Evolutionary conservation across 176 grass and related monocot species (phyloP).

Genomic region (Musa acuminata): DNA sequence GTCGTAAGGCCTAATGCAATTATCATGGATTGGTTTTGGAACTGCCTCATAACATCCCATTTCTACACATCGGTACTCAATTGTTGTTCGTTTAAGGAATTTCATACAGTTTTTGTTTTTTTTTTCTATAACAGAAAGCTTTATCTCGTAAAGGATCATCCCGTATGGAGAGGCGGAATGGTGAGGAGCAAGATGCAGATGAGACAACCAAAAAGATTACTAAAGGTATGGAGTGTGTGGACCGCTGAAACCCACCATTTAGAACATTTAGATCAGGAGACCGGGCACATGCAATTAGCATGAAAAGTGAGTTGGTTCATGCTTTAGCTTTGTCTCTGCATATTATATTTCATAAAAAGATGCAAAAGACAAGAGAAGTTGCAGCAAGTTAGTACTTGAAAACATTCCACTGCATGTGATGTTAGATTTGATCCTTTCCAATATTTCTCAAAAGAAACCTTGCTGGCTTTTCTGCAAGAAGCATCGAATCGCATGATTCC

Average conservation of each 20-base stretch:
- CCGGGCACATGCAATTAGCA: background rate
- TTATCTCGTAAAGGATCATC: constrained; percentile 12
- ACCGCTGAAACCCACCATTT: background rate
- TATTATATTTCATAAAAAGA: background rate
- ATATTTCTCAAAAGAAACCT: no score
- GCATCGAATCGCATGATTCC: no score
- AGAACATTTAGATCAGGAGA: background rate
- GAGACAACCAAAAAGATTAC: constrained; percentile 9
- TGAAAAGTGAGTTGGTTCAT: background rate
- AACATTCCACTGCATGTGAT: background rate
- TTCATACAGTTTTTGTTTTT: background rate
- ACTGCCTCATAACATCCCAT: background rate
- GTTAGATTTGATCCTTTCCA: background rate
- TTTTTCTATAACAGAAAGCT: constrained; percentile 4
- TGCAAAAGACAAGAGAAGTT: constrained; percentile 3
- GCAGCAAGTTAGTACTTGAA: background rate
- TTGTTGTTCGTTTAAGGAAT: background rate
- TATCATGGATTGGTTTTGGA: background rate
- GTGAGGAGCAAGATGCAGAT: constrained; percentile 16
- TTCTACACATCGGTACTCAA: background rate
- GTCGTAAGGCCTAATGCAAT: background rate
- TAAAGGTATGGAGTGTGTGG: background rate
- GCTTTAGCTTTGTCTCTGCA: background rate
- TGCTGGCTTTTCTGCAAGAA: background rate
- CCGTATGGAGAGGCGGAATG: constrained; percentile 2